Base-by-base conservation (phyloP, 208 protist genomes). In the Crithidia bombi region DNA sequence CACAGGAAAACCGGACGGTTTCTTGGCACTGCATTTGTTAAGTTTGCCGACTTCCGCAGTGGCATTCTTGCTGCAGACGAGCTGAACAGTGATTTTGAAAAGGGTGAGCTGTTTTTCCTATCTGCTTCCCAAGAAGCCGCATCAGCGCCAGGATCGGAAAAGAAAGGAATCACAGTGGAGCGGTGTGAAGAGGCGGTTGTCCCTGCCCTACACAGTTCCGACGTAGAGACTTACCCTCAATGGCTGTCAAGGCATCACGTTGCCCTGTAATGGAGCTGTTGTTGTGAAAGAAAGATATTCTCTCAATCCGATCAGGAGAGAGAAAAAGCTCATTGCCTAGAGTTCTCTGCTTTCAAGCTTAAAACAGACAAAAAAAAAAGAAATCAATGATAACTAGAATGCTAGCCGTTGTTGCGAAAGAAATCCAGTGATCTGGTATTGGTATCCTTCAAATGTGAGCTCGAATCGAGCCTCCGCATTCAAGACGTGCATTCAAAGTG, bases 181-280 rank as follows among this genome's bases (percentile, higher is more conserved):
- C 82, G 91, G 0, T 96, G 91, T 52, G 88, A 94, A 35, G 86
- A 85, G 52, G 74, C 72, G 1, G 89, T 93, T 32, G 80, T 96
- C 3, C 73, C 81, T 10, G 46, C 46, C 5, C 7, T 82, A 28
- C 43, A 36, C 47, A 66, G 50, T 36, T 11, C 47, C 0, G 63
- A 73, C 5, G 63, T 65, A 19, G 68, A 87, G 49, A 81, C 79
- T 5, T 92, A 93, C 59, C n/a, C 57, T 12, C 50, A 82, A 63
- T 93, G 90, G 86, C 12, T 87, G 7, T 51, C 58, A 6, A 43
- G 64, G 19, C 62, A 69, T 32, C 39, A 43, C 30, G 46, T 69
- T 26, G 11, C 9, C 2, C 49, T 68, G 0, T 32, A 26, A 10
- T 54, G 7, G 43, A n/a, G 33, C 23, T 21, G 17, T 23, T 10